A percentile compares a stretch with the other conserved stretches of the same genome.
phyloP scores from a whole-genome alignment of 306 rosid species.

The Trifolium fragiferum region DNA sequence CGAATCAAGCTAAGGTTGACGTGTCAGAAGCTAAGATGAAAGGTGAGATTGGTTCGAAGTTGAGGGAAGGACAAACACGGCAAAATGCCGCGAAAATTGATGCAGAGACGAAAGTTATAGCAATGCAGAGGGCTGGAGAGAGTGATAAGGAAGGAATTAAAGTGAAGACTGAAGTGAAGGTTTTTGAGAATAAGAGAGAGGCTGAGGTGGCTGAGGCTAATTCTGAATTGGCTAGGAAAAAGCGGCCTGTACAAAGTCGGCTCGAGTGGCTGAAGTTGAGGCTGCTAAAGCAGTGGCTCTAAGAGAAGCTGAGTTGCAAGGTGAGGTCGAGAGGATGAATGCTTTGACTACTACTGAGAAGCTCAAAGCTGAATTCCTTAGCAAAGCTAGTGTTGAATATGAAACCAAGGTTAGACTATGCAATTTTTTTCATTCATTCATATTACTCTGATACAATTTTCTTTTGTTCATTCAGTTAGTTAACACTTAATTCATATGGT shows the following conservation, averaged over 20 bases:
- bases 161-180: constrained; percentile 38
- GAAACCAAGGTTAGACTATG: too few species aligned
- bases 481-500: too few species aligned
- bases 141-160: constrained; percentile 43
- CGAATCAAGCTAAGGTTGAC: constrained; percentile 59
- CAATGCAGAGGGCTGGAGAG: constrained; percentile 32
- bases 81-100: constrained; percentile 47
- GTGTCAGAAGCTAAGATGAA: constrained; percentile 48
- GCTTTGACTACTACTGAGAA: constrained; percentile 44
- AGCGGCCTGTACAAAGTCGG: constrained; percentile 23
- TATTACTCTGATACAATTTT: too few species aligned
- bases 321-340: constrained; percentile 49
- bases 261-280: too few species aligned
- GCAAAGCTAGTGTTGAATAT: constrained; percentile 48
- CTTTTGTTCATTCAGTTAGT: too few species aligned
- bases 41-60: constrained; percentile 39
- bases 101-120: constrained; percentile 41
- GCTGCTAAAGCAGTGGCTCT: constrained; percentile 44
- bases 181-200: constrained; percentile 49
- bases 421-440: too few species aligned
- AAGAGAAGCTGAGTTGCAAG: constrained; percentile 45
- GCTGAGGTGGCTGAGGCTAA: constrained; percentile 44
- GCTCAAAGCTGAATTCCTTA: constrained; percentile 46
- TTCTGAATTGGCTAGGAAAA: constrained; percentile 45
- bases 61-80: constrained; percentile 36